phyloP scores from a whole-genome alignment of 2,329 filamentous ascomycete genomes.

The Botrytis fragariae region DNA sequence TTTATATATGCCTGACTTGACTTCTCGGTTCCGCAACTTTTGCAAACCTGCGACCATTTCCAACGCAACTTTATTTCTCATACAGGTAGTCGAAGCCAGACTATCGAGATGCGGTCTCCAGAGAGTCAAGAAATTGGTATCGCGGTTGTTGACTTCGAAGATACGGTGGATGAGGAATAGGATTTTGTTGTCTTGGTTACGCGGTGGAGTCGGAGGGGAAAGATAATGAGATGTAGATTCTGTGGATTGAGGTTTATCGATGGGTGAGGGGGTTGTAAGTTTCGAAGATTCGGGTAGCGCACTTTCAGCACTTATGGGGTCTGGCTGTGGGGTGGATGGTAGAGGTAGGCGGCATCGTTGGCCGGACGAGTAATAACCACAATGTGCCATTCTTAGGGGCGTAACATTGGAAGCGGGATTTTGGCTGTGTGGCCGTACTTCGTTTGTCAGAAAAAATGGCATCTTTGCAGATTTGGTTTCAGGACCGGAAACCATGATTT shows the following conservation, averaged over 20 bases:
- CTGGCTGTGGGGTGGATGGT: not conserved
- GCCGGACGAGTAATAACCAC: not conserved
- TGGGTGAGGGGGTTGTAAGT: not conserved
- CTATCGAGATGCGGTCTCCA: not conserved
- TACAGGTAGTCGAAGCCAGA: not conserved
- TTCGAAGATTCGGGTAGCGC: no score
- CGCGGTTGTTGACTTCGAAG: not conserved
- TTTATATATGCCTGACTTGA: not conserved
- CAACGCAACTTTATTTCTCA: not conserved
- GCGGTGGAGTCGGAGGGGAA: not conserved
- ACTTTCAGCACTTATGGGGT: not conserved
- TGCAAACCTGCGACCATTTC: not conserved
- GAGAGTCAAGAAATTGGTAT: not conserved
- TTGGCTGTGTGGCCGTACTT: not conserved
- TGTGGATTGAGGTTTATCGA: not conserved
- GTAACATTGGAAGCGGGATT: not conserved
- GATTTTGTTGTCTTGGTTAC: not conserved
- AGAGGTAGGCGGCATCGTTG: not conserved
- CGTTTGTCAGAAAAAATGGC: not conserved
- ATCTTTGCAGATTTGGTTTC: not conserved
- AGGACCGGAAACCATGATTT: not conserved
- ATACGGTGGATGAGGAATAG: not conserved
- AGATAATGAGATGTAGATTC: not conserved
- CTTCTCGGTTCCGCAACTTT: not conserved
- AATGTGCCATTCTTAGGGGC: accelerated